Base-by-base conservation (phyloP, 2,329 filamentous ascomycete genomes). In the Tympanopsis confertula region DNA sequence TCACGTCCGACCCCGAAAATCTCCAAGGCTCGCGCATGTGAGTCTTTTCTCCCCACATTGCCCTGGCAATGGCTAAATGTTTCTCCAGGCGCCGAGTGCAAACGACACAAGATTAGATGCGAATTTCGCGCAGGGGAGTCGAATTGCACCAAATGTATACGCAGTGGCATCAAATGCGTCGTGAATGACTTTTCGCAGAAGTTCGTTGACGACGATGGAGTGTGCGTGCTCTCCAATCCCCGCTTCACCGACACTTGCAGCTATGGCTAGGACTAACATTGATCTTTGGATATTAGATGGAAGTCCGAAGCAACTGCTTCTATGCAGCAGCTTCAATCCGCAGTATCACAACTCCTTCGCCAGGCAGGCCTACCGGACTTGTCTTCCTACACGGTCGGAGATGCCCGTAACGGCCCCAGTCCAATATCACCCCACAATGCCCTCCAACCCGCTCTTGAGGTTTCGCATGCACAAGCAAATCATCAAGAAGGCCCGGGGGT, bases 41-140 rank as follows among this genome's bases (percentile, higher is more conserved):
- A 51, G 58, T 54, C 7, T 33, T 18, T 33, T 18, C 15, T 10
- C 12, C 10, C n/a, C n/a, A n/a, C n/a, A n/a, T n/a, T n/a, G n/a
- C n/a, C n/a, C n/a, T 28, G 24, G 24, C 24, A 28, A 28, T 28
- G 24, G n/a, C n/a, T n/a, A n/a, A n/a, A 17, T 35, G 13, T 36
- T 42, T 41, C 41, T 14, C 10, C 37, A 62, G 59, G 59, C 39
- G 57, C 59, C n/a, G 61, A 63, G 44, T 64, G 61, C 41, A 62
- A 63, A 42, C 57, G 59, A 17, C 61, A 63, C 43, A 65, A 65
- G 44, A 64, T 65, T 44, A 60, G 59, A 43, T 65, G 62, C 46
- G 58, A 63, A 38, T 58, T 65, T 42, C 53, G 56, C 37, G 41
- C 55, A 4, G 60, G 58, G 7, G 55, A 59, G 35, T 43, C 52